Conservation (phyloP, 1,284 basidiomycete species). For the Naganishia liquefaciens region DNA sequence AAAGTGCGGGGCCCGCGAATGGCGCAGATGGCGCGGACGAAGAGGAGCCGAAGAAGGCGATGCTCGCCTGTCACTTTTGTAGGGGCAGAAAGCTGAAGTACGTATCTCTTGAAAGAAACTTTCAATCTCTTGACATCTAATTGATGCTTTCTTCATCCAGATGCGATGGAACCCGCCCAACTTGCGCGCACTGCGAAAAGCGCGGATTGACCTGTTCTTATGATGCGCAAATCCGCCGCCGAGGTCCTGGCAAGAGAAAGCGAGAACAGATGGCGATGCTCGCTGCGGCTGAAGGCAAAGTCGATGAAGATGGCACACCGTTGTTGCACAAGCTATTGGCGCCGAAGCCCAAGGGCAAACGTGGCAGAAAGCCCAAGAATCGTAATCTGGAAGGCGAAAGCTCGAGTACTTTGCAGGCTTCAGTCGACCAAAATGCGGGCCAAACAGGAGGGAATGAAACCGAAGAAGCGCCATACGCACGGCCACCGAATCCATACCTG, state of each 20-base stretch:
- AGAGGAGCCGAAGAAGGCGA: conserved; percentile 43
- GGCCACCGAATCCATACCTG: conserved; percentile 23
- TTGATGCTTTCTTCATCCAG: conserved; percentile 34
- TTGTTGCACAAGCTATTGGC: conserved; percentile 23
- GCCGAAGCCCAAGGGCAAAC: conserved; percentile 19
- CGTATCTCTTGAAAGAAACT: conserved; percentile 32
- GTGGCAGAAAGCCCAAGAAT: conserved; percentile 31
- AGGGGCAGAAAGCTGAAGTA: conserved; percentile 54
- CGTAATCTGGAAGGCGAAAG: conserved; percentile 1
- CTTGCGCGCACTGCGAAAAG: conserved; percentile 52
- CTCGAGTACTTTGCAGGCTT: not conserved
- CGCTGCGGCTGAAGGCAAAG: conserved; percentile 13
- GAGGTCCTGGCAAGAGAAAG: conserved; percentile 56
- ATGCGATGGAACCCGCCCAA: conserved; percentile 52
- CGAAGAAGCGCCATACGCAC: conserved; percentile 8
- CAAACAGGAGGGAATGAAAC: not conserved
- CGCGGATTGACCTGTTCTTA: conserved; percentile 50
- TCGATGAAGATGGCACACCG: conserved; percentile 27
- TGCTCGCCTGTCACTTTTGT: conserved; percentile 55
- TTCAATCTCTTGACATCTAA: not conserved
- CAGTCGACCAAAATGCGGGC: not conserved
- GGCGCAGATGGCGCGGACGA: conserved; percentile 10
- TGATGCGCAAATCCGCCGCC: conserved; percentile 53
- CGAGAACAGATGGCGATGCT: conserved; percentile 37
- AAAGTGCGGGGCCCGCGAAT: not conserved